Evolutionary conservation across 495 filamentous ascomycete species (phyloP), one percentile per base, ranked within the genome.

Genomic region (Penicillium canescens): DNA sequence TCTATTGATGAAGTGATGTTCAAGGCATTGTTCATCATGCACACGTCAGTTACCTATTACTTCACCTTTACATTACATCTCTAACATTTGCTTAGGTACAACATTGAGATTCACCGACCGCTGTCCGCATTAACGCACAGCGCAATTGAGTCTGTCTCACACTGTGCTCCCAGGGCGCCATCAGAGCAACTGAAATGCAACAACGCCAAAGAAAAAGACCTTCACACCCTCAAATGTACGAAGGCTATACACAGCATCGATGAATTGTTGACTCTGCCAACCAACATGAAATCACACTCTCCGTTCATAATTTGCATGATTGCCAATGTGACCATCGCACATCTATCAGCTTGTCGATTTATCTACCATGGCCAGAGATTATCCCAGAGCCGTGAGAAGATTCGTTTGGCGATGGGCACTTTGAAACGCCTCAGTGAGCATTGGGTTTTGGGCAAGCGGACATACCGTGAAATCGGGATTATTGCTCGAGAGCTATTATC

Each of bases 221-320:
- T 63, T 1, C 61, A 63, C 42, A 63, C 61, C 4, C 43, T 50
- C 3, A 63, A 60, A 35, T 55, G 52, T 11, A 49, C 59, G 0
- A 46, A 26, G 9, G 50, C 56, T 2, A 63, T 63, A 14, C 48
- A 60, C 10, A 41, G 50, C n/a, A 56, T 60, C 13, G 57, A 60
- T 13, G 36, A 60, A 3, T 41, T 63, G 0, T 37, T 63, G 10
- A 57, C 61, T 11, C 54, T 63, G 6, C 61, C 61, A 7, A 60
- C 56, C 1, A 55, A 60, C 11, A 55, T 63, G 39, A 40, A 45
- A 2, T 50, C 39, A 0, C 57, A 63, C 26, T 57, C 61, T 3
- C 61, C 61, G 0, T 63, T 63, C 28, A 57, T 63, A 16, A 60
- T 63, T 24, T 63, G 56, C 50, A 63, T 63, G 61, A 60, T 63